Conservation (phyloP, 2,329 filamentous ascomycete species). For the Botryotinia calthae region DNA sequence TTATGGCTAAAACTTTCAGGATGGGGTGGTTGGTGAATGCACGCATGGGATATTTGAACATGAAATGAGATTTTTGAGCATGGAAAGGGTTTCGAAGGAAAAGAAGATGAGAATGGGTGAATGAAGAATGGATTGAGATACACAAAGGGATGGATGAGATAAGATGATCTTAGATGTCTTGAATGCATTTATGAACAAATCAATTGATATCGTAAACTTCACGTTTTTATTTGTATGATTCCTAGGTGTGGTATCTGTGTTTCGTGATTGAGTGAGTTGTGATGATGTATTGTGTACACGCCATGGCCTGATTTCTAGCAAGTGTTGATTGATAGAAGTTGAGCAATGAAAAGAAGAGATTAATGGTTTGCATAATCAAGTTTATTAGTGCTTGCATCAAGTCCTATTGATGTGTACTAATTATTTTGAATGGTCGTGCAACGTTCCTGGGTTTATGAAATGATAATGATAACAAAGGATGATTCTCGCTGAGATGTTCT, state of each 20-base stretch:
- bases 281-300: not conserved
- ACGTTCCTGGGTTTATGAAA: not conserved
- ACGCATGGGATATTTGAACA: slow-evolving; percentile 1
- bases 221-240: not conserved
- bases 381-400: not conserved
- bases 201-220: slow-evolving; percentile 15
- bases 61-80: slow-evolving; percentile 12
- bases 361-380: not conserved
- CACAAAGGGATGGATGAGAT: slow-evolving; percentile 14
- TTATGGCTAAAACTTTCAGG: slow-evolving; percentile 20
- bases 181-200: slow-evolving; percentile 23
- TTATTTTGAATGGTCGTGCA: not conserved
- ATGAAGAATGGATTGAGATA: slow-evolving; percentile 9
- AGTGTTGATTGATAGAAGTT: not conserved
- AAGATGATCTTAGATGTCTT: slow-evolving; percentile 20
- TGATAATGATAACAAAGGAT: not conserved
- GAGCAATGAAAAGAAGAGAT: not conserved
- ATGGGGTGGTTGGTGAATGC: slow-evolving; percentile 12
- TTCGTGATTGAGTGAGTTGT: not conserved
- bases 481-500: not conserved
- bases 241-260: not conserved
- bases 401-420: not conserved
- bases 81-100: not conserved
- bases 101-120: slow-evolving; percentile 1
- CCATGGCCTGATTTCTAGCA: not conserved